These are phyloP conservation scores for Collariella sp. DNA, from an alignment of 495 filamentous ascomycete species.

Conservation along the genomic window DNA sequence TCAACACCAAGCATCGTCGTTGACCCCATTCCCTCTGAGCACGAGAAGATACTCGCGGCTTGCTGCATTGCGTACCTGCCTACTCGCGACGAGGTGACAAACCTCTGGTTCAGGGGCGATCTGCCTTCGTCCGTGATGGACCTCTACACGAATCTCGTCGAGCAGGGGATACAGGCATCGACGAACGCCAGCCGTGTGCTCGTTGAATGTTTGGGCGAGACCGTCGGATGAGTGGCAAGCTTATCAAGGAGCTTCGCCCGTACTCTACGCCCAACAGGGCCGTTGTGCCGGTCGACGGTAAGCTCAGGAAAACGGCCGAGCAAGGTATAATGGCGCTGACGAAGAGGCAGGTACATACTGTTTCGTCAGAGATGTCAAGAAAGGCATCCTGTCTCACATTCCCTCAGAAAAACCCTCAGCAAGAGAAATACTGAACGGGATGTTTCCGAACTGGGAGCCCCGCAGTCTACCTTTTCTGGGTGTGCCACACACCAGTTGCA, in stretches of 20 bases:
- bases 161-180: conserved; percentile 38
- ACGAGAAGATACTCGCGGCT: conserved; percentile 64
- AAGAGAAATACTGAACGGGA: too few species aligned
- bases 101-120: conserved; percentile 83
- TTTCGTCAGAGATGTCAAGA: background rate
- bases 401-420: too few species aligned
- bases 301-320: background rate
- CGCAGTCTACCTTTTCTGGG: background rate
- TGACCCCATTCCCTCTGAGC: conserved; percentile 78
- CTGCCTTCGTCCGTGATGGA: conserved; percentile 33
- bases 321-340: background rate
- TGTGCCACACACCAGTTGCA: background rate
- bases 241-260: background rate
- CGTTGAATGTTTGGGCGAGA: conserved; percentile 30
- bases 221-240: conserved; percentile 17
- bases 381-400: too few species aligned
- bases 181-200: conserved; percentile 37
- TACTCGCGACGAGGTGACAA: conserved; percentile 80
- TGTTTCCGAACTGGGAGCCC: background rate
- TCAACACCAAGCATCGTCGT: conserved; percentile 52
- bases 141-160: conserved; percentile 34
- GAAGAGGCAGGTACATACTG: background rate
- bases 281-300: background rate
- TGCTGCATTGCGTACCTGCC: conserved; percentile 90
- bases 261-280: background rate